Base-by-base conservation (phyloP, 2,329 filamentous ascomycete species). In the Colletotrichum sp. region DNA sequence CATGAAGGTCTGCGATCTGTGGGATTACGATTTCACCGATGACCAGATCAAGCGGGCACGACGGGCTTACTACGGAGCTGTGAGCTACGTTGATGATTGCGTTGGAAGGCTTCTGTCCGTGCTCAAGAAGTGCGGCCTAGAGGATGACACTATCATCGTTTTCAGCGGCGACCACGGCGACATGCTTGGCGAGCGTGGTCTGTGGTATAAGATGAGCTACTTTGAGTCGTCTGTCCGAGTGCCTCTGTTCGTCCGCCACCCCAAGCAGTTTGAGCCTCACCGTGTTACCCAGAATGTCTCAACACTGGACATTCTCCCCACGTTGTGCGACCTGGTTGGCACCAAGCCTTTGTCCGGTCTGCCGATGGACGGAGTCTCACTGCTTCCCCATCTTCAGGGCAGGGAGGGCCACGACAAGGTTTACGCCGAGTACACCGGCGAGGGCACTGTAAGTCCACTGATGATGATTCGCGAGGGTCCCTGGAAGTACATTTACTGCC, bases 141-240 rank as follows among this genome's bases (percentile, higher is more conserved):
- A 93, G 74, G 92, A 98, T 38, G 91, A 98, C 84, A 98, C 96
- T 15, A 95, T 98, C 78, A 88, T 98, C 79, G 92, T 98, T 77
- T 98, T 98, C 85, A 96, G 93, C 72, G 95, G 96, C 58, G 96
- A 98, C 82, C 96, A 98, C 80, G 96, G 96, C 70, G 96, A 98
- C 83, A 98, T 98, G 96, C 90, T 98, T 9, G 96, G 96, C 73
- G 96, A 98, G 87, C 92, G 95, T 67, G 94, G 94, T 8, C 87
- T 98, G 61, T 98, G 96, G 96, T 96, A 98, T 88, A 98, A 98
- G 89, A 98, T 98, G 96, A 95, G 92, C 81, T 98, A 97, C 90
- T 98, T 95, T 79, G 96, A 98, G 88, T 93, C 93, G 54, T 98
- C 95, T 15, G 95, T 95, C 59, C 93, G 96, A 33, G 96, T 98